phyloP scores from a whole-genome alignment of 169 alveolate genomes.

The Plasmodium sp. region DNA sequence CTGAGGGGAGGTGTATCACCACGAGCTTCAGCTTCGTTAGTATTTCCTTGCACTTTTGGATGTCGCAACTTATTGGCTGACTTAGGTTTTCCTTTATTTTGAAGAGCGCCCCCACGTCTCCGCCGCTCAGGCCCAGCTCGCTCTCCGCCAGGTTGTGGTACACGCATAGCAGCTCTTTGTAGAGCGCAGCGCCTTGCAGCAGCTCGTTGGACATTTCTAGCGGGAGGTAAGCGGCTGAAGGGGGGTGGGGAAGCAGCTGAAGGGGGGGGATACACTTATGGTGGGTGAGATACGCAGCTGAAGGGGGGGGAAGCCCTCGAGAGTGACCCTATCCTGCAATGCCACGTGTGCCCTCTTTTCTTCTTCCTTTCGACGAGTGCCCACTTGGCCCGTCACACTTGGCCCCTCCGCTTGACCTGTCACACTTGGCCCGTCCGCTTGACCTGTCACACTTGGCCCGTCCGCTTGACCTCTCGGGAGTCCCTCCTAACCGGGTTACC shows the following conservation, averaged over 20 bases:
- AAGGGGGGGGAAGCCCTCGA: not conserved
- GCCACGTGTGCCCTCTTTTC: not conserved
- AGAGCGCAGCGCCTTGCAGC: constrained; percentile 11
- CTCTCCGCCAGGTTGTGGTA: constrained; percentile 7
- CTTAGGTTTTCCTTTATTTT: constrained; percentile 29
- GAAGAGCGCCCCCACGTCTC: not conserved
- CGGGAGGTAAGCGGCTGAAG: not conserved
- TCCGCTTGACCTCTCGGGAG: not conserved
- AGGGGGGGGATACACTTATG: not conserved
- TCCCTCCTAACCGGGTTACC: not conserved
- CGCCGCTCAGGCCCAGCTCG: not conserved
- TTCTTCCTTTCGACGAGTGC: not conserved
- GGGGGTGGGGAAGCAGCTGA: not conserved
- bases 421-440: not conserved
- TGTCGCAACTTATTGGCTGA: not conserved
- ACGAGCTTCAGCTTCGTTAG: constrained; percentile 13
- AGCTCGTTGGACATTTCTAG: constrained; percentile 11
- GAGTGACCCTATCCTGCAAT: not conserved
- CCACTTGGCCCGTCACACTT: not conserved
- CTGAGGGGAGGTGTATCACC: constrained; percentile 23
- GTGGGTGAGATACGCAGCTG: not conserved
- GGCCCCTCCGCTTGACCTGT: not conserved
- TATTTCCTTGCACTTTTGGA: constrained; percentile 33
- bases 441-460: not conserved
- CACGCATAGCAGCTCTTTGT: constrained; percentile 15